These are phyloP conservation scores for Grosmannia serpens DNA, from an alignment of 2,329 filamentous ascomycete species.

Conservation along the genomic window DNA sequence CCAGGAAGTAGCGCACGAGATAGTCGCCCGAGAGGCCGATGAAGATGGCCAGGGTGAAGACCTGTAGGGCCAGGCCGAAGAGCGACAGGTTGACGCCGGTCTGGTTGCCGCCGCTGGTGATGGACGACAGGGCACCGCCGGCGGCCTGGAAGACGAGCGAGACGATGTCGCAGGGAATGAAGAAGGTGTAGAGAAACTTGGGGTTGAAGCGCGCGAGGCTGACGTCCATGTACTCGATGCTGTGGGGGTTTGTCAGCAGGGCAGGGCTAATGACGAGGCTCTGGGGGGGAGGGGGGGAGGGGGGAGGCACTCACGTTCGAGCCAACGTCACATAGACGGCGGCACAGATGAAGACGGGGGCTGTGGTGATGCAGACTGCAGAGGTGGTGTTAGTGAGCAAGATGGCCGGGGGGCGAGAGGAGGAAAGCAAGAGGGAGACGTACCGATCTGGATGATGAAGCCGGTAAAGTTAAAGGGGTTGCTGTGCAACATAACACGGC, in stretches of 20 bases:
- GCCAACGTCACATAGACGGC: conserved; percentile 54
- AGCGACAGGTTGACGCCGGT: conserved; percentile 36
- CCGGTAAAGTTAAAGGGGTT: conserved; percentile 47
- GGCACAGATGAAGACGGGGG: conserved; percentile 45
- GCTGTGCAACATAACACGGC: conserved; percentile 42
- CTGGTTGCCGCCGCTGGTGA: conserved; percentile 31
- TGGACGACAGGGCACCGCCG: conserved; percentile 39
- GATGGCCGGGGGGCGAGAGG: not conserved
- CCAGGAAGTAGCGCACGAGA: conserved; percentile 26
- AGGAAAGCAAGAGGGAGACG: conserved; percentile 11
- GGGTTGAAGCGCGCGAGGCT: conserved; percentile 29
- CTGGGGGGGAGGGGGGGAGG: not conserved
- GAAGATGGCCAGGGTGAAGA: conserved; percentile 42
- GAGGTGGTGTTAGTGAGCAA: not conserved
- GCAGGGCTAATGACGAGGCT: not conserved
- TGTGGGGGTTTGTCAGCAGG: not conserved
- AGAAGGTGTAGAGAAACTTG: conserved; percentile 29
- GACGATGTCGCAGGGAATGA: conserved; percentile 41
- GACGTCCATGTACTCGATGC: conserved; percentile 25
- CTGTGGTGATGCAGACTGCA: conserved; percentile 46
- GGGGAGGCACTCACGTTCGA: conserved; percentile 6
- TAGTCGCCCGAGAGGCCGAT: conserved; percentile 36
- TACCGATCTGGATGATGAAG: conserved; percentile 56
- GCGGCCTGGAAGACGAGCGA: conserved; percentile 44
- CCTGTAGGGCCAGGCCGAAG: conserved; percentile 46